A percentile compares a stretch with the other conserved stretches of the same genome.
phyloP scores from a whole-genome alignment of 2,329 filamentous ascomycete species.

The Cytospora paraplurivora region DNA sequence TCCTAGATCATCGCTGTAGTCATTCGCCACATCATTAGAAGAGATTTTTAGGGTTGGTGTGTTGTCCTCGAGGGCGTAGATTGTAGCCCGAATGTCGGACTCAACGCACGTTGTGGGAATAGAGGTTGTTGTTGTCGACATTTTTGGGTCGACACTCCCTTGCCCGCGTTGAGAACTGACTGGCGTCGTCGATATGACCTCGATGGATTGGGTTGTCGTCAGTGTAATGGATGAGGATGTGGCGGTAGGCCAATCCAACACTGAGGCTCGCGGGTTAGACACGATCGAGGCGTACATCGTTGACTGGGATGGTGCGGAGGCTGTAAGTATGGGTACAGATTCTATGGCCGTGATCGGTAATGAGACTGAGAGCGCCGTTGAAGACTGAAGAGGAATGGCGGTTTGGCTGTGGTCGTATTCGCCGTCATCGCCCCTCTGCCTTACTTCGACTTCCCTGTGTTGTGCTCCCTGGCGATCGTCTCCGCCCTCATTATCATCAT shows the following conservation, averaged over 20 bases:
- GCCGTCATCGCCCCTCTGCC: slow-evolving; percentile 17
- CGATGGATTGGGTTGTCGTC: slow-evolving; percentile 21
- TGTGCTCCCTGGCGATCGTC: slow-evolving; percentile 16
- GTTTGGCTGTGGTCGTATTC: slow-evolving; percentile 16
- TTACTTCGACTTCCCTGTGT: slow-evolving; percentile 8
- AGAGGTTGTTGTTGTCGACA: slow-evolving; percentile 5
- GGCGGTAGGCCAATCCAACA: slow-evolving; percentile 7
- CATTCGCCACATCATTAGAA: slow-evolving; percentile 22
- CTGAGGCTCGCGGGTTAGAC: slow-evolving; percentile 10
- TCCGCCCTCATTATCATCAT: slow-evolving; percentile 8
- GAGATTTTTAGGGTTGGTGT: slow-evolving; percentile 18
- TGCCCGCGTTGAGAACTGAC: slow-evolving; percentile 21
- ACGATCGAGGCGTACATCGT: not conserved
- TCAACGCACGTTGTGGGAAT: slow-evolving; percentile 8
- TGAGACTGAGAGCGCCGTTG: not conserved
- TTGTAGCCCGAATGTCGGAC: slow-evolving; percentile 1
- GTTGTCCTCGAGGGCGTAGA: slow-evolving; percentile 21
- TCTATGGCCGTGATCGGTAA: slow-evolving; percentile 1
- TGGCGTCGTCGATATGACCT: slow-evolving; percentile 3
- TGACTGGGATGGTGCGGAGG: slow-evolving; percentile 8
- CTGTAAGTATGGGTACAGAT: slow-evolving; percentile 7
- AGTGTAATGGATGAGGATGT: slow-evolving; percentile 27
- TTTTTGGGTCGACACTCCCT: slow-evolving; percentile 15
- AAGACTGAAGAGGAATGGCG: not conserved
- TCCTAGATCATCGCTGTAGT: slow-evolving; percentile 7